A percentile compares a stretch with the other conserved stretches of the same genome.
Conservation (phyloP, 345 rosid species). For the Lenwebbia sp. region DNA sequence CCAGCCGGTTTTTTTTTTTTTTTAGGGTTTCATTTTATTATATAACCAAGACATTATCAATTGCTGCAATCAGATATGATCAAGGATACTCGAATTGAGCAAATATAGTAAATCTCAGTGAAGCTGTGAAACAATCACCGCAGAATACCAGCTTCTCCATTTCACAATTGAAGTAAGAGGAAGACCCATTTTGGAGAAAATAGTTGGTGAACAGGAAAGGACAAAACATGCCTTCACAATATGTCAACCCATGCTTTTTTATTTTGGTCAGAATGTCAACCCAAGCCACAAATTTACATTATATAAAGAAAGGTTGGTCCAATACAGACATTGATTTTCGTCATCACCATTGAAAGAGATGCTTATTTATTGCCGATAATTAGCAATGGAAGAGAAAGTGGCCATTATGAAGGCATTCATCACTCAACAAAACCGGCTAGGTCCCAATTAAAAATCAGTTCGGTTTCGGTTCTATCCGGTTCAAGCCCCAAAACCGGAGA, state of each 20-base stretch:
- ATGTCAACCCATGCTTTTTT: neutral
- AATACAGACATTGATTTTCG: no score
- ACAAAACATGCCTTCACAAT: neutral
- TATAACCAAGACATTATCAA: neutral
- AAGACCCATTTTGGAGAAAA: neutral
- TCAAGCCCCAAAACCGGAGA: no score
- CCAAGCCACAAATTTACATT: neutral
- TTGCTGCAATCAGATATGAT: neutral
- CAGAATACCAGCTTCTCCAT: neutral
- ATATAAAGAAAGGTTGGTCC: neutral
- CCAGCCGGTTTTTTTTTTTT: accelerated
- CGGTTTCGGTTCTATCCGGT: no score
- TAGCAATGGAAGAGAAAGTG: neutral
- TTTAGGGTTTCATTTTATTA: neutral
- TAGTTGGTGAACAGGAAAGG: neutral
- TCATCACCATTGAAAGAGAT: neutral
- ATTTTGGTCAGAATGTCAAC: neutral
- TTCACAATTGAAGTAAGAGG: neutral
- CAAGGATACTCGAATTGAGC: neutral
- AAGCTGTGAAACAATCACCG: neutral
- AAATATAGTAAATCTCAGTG: neutral
- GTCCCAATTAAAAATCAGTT: no score
- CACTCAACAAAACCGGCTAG: no score
- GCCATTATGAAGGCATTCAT: neutral
- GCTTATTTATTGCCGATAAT: neutral